Conservation (phyloP, 495 filamentous ascomycete species). For the Hyphodiscus hymeniophilus region DNA sequence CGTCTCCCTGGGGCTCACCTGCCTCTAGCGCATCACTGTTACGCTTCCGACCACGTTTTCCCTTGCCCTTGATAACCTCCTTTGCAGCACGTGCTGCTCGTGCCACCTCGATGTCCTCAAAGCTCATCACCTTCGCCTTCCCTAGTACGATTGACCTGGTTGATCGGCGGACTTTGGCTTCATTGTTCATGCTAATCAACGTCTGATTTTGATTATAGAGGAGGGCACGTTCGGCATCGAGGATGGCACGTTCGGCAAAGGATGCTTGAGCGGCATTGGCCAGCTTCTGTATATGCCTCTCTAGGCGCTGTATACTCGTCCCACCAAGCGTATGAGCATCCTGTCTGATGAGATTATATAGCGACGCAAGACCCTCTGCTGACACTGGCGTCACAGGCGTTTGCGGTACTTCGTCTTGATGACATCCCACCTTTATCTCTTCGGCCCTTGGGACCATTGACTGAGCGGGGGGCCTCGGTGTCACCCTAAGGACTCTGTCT, state of each 20-base stretch:
- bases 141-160: conserved; percentile 12
- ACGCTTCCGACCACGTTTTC: conserved; percentile 22
- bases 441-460: conserved; percentile 15
- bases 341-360: conserved; percentile 25
- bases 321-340: too few species aligned
- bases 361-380: conserved; percentile 11
- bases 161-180: conserved; percentile 21
- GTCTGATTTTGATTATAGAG: neutral
- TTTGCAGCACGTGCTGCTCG: conserved; percentile 20
- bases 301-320: conserved; percentile 21
- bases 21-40: conserved; percentile 18
- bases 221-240: neutral
- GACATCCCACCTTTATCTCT: conserved; percentile 14
- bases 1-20: neutral
- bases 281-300: conserved; percentile 19
- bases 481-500: conserved; percentile 22
- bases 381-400: conserved; percentile 23
- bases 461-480: conserved; percentile 19
- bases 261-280: conserved; percentile 10
- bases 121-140: conserved; percentile 27
- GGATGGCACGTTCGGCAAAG: neutral
- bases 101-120: conserved; percentile 26
- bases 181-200: too few species aligned
- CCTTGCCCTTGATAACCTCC: conserved; percentile 16
- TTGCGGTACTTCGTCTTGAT: conserved; percentile 21